Evolutionary conservation across 768 basidiomycete species (phyloP).

Genomic region (Mycena chlorophos): DNA sequence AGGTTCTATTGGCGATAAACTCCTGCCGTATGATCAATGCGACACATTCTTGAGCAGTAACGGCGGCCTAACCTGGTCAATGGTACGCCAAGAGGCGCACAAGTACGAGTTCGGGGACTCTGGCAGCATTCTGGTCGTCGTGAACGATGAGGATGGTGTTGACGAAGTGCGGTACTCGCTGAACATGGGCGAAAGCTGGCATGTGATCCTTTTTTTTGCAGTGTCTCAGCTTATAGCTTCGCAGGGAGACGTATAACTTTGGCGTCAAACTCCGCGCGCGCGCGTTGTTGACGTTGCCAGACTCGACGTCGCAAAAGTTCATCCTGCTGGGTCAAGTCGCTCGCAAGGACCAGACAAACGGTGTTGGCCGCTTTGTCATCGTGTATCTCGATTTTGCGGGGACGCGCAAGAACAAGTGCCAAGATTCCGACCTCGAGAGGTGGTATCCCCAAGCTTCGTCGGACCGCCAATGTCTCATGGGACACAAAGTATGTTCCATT

Average conservation of each 20-base stretch:
- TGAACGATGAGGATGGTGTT: constrained; percentile 82
- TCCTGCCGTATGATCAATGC: constrained; percentile 77
- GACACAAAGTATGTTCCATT: constrained; percentile 68
- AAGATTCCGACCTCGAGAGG: constrained; percentile 69
- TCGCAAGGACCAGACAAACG: constrained; percentile 54
- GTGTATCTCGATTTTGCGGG: constrained; percentile 83
- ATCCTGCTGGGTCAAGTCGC: constrained; percentile 79
- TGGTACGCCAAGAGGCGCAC: constrained; percentile 73
- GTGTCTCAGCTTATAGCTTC: not conserved
- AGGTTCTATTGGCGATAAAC: constrained; percentile 72
- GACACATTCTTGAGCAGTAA: constrained; percentile 94
- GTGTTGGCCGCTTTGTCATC: constrained; percentile 62
- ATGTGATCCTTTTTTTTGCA: constrained; percentile 28
- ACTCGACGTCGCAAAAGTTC: constrained; percentile 97
- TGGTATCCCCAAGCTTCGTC: constrained; percentile 83
- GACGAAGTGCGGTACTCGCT: constrained; percentile 74
- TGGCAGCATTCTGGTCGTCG: constrained; percentile 75
- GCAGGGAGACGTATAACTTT: constrained; percentile 70
- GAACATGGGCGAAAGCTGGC: constrained; percentile 86
- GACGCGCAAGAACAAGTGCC: constrained; percentile 69
- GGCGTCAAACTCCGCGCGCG: constrained; percentile 71
- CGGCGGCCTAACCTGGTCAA: constrained; percentile 83
- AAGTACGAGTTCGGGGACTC: constrained; percentile 97
- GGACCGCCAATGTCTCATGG: constrained; percentile 84
- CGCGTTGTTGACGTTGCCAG: constrained; percentile 85